A percentile compares a stretch with the other conserved stretches of the same genome.
Conservation (phyloP, 805 yeast genomes). For the Saturnispora sekii region DNA sequence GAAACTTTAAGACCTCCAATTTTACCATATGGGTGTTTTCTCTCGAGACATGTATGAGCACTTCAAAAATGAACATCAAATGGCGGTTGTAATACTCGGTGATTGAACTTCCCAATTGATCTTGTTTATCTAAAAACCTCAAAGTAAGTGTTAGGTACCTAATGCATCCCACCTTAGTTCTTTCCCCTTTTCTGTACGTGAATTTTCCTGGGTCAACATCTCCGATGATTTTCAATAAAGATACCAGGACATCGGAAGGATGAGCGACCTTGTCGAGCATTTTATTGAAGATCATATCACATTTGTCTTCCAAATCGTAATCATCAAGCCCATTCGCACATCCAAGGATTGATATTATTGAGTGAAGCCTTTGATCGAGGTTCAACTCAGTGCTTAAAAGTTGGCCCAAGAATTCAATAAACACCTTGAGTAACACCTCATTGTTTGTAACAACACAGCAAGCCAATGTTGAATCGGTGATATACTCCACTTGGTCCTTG, state of each 20-base stretch:
- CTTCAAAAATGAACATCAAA: constrained; percentile 11
- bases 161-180: constrained; percentile 16
- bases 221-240: constrained; percentile 15
- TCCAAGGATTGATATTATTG: constrained; percentile 10
- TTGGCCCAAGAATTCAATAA: constrained; percentile 5
- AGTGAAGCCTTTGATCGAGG: constrained; percentile 1
- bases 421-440: constrained; percentile 2
- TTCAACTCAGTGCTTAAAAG: neutral
- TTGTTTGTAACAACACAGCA: constrained; percentile 2
- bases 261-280: constrained; percentile 11
- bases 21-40: constrained; percentile 7
- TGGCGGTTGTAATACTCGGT: constrained; percentile 14
- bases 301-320: constrained; percentile 2
- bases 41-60: constrained; percentile 11
- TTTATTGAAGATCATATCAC: constrained; percentile 7
- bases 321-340: constrained; percentile 10
- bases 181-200: constrained; percentile 8
- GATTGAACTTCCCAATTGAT: constrained; percentile 11
- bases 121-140: constrained; percentile 8
- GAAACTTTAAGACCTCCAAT: constrained; percentile 13
- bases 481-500: neutral
- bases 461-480: neutral
- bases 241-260: constrained; percentile 10
- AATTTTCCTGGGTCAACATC: constrained; percentile 4
- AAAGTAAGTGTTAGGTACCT: constrained; percentile 13